Base-by-base conservation (phyloP, 1,284 basidiomycete genomes). In the Tylopilus sp. region DNA sequence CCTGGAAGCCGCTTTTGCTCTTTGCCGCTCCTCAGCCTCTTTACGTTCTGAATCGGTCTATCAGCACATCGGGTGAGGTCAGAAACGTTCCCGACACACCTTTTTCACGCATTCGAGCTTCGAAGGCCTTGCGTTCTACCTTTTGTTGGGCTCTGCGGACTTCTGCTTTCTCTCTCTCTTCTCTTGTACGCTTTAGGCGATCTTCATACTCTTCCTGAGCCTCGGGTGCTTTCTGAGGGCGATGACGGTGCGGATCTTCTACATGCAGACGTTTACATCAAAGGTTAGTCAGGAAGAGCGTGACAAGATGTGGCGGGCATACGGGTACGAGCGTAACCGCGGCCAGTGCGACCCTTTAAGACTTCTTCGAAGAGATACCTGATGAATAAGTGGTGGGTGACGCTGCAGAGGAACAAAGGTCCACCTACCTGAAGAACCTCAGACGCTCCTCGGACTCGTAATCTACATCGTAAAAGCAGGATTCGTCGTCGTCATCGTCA, bases 11-110 rank as follows among this genome's bases (percentile, higher is more conserved):
- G 69, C 65, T 56, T 82, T 86, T 5, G 64, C 65, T 61, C 77
- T 78, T 57, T 83, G 79, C 34, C 84, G 74, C 51, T 73, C 63
- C 55, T 81, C 81, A 6, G 81, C 78, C 29, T 74, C 75, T 45
- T 68, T 60, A 39, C 74, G 75, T 60, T 79, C 75, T 68, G 46
- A 48, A 43, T 21, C 47, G 34, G 38, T 39, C 34, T 49, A 46
- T 64, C 21, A 57, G 51, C 25, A 52, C 34, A 38, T 51, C 48
- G 52, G 55, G 49, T 43, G 31, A 55, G 29, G 29, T 29, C 9
- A 30, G 4, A 4, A 23, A 42, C 7, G 39, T 25, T 41, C 25
- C 40, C 18, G 28, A 36, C 42, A 21, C 53, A 66, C 63, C 63
- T 6, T 63, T 58, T 51, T 68, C 66, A 35, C 64, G 64, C 59